Conservation (phyloP, 192 early-diverging fungal species). For the Mortierella claussenii region DNA sequence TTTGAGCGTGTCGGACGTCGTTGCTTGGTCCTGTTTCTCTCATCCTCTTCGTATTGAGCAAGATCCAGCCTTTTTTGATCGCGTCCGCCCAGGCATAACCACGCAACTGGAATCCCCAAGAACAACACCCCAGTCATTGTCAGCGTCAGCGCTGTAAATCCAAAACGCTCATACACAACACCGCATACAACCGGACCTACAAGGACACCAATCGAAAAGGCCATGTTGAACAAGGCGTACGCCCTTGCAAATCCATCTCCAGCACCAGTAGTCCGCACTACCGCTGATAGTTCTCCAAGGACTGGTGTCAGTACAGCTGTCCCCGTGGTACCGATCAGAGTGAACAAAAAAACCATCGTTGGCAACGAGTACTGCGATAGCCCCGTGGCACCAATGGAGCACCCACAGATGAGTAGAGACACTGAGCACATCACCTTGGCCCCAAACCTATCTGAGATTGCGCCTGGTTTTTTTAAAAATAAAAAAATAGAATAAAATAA, state of each 20-base stretch:
- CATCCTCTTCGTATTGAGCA: conserved; percentile 34
- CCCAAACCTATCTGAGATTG: conserved; percentile 41
- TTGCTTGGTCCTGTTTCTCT: not conserved
- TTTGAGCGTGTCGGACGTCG: conserved; percentile 8
- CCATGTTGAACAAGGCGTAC: conserved; percentile 82
- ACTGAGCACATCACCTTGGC: conserved; percentile 23
- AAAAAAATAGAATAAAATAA: not conserved
- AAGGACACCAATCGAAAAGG: conserved; percentile 78
- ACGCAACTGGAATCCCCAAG: conserved; percentile 10
- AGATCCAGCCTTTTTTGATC: conserved; percentile 25
- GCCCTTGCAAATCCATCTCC: conserved; percentile 67
- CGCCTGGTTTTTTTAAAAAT: conserved; percentile 2
- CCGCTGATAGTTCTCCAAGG: conserved; percentile 56
- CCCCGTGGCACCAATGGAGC: conserved; percentile 1
- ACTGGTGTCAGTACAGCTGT: conserved; percentile 42
- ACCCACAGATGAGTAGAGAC: conserved; percentile 18
- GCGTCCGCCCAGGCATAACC: conserved; percentile 24
- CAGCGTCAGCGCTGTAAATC: conserved; percentile 45
- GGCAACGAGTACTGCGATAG: conserved; percentile 13
- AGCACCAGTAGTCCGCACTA: conserved; percentile 68
- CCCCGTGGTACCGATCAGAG: conserved; percentile 26
- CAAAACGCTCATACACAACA: conserved; percentile 62
- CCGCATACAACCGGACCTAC: conserved; percentile 75
- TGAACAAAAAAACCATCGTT: conserved; percentile 38
- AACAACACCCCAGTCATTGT: conserved; percentile 26